A percentile compares a stretch with the other conserved stretches of the same genome.
Conservation (phyloP, 352 stramenopile species). For the Pythium brassicae region DNA sequence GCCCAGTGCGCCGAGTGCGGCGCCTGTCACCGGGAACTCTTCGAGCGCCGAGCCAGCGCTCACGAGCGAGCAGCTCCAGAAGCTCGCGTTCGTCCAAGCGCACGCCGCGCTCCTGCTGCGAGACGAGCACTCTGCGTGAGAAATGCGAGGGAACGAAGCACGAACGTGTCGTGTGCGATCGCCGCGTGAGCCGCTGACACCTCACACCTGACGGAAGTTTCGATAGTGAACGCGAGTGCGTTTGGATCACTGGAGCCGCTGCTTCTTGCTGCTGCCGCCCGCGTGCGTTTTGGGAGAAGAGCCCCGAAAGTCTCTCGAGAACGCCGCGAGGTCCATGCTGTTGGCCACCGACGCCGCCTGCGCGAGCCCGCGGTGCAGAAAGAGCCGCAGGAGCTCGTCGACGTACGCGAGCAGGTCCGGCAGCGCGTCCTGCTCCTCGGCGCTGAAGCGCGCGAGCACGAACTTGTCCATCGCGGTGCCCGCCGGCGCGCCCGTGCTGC, state of each 20-base stretch:
- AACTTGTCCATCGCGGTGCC: conserved; percentile 84
- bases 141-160: too few relatives aligned
- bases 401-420: conserved; percentile 54
- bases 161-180: too few relatives aligned
- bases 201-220: too few relatives aligned
- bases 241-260: background rate
- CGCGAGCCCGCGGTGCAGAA: conserved; percentile 71
- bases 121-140: too few relatives aligned
- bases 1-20: too few relatives aligned
- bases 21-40: background rate
- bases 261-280: conserved; percentile 21
- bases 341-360: conserved; percentile 72
- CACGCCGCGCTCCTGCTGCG: conserved; percentile 5
- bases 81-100: conserved; percentile 10
- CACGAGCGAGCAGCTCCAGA: background rate
- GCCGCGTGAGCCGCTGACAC: too few relatives aligned
- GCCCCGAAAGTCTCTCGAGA: conserved; percentile 32
- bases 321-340: conserved; percentile 64
- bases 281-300: background rate
- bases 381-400: conserved; percentile 76
- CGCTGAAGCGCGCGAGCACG: conserved; percentile 71
- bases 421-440: conserved; percentile 76
- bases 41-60: background rate
- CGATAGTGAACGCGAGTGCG: too few relatives aligned
- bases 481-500: conserved; percentile 57